These are phyloP conservation scores for Avena atlantica DNA, from an alignment of 176 grass and related monocot genomes.

Conservation along the genomic window DNA sequence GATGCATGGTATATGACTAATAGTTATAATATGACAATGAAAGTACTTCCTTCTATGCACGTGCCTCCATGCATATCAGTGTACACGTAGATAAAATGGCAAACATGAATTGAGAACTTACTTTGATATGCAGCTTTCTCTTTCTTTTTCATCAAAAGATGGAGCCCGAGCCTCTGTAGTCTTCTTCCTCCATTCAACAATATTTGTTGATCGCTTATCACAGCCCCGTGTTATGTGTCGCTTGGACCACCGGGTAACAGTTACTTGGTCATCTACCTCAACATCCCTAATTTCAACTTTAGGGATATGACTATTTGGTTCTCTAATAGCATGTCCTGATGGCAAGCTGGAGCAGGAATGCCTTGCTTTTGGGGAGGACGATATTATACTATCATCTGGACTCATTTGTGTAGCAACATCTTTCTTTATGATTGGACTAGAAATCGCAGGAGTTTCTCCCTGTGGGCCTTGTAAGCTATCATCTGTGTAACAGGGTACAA, in stretches of 20 bases:
- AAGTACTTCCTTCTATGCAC: background rate
- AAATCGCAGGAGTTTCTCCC: slow-evolving; percentile 58
- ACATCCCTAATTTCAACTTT: slow-evolving; percentile 94
- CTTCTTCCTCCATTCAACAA: slow-evolving; percentile 84
- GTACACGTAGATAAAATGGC: slow-evolving; percentile 6
- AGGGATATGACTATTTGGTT: slow-evolving; percentile 56
- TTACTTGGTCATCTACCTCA: slow-evolving; percentile 94
- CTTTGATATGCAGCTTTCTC: slow-evolving; percentile 72
- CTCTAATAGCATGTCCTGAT: slow-evolving; percentile 60
- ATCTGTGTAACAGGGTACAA: slow-evolving; percentile 52
- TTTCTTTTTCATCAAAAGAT: slow-evolving; percentile 89
- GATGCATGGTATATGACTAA: background rate
- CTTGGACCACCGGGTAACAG: slow-evolving; percentile 94
- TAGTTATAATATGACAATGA: background rate
- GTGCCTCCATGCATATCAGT: background rate
- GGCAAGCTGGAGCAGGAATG: slow-evolving; percentile 67
- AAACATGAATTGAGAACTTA: slow-evolving; percentile 48
- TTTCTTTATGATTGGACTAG: slow-evolving; percentile 71
- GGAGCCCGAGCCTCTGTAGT: slow-evolving; percentile 54
- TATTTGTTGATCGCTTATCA: slow-evolving; percentile 78
- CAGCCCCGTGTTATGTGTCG: slow-evolving; percentile 72
- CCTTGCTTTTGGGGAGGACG: slow-evolving; percentile 69
- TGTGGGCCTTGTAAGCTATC: slow-evolving; percentile 56
- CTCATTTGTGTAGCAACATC: slow-evolving; percentile 98
- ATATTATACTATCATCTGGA: slow-evolving; percentile 70